phyloP scores from a whole-genome alignment of 495 filamentous ascomycete genomes.

The Tricharina praecox region DNA sequence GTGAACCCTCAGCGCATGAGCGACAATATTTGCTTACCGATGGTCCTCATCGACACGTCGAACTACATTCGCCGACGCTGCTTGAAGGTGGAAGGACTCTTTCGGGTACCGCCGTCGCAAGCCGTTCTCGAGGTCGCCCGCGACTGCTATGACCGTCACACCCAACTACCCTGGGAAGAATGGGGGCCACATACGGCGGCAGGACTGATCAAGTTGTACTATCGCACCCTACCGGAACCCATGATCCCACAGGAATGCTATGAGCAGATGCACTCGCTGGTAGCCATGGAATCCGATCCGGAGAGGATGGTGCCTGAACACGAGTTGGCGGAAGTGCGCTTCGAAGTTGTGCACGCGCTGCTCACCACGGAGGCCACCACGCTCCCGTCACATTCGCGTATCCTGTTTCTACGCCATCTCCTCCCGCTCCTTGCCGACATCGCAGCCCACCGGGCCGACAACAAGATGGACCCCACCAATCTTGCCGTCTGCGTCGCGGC shows the following conservation, averaged over 20 bases:
- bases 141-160: slow-evolving; percentile 39
- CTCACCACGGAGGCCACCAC: slow-evolving; percentile 27
- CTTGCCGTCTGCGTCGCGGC: slow-evolving; percentile 37
- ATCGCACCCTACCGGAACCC: slow-evolving; percentile 36
- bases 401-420: slow-evolving; percentile 35
- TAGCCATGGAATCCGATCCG: slow-evolving; percentile 17
- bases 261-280: slow-evolving; percentile 9
- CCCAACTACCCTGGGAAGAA: slow-evolving; percentile 34
- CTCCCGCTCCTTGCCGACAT: slow-evolving; percentile 36
- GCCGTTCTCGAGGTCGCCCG: slow-evolving; percentile 33
- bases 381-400: slow-evolving; percentile 29
- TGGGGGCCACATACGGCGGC: slow-evolving; percentile 37
- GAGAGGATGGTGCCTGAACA: slow-evolving; percentile 25
- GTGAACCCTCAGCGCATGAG: slow-evolving; percentile 28
- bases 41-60: slow-evolving; percentile 36
- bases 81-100: slow-evolving; percentile 35
- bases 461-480: slow-evolving; percentile 39
- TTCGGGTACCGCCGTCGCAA: slow-evolving; percentile 35
- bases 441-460: slow-evolving; percentile 29
- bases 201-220: slow-evolving; percentile 39
- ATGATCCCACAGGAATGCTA: slow-evolving; percentile 35
- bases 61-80: slow-evolving; percentile 35
- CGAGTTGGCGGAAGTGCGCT: slow-evolving; percentile 12
- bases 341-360: slow-evolving; percentile 12
- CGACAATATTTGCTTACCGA: slow-evolving; percentile 31